Percentiles rank a stretch among this genome's conserved stretches.
Evolutionary conservation across 345 rosid genomes (phyloP).

Genomic region (Lepidium aucheri): DNA sequence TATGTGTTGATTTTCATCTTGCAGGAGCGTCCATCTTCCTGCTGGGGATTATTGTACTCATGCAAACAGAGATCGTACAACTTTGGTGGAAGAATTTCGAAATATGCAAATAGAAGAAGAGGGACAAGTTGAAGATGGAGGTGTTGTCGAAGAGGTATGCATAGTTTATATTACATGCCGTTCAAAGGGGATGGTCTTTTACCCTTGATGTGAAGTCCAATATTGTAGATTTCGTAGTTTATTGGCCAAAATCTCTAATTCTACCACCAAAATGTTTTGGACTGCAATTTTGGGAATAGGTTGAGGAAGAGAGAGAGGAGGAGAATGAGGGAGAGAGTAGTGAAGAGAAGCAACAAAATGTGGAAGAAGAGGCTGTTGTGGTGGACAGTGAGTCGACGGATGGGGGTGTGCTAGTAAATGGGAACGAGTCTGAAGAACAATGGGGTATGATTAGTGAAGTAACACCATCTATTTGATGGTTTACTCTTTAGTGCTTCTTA

Average conservation of each 20-base stretch:
- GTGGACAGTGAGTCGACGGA: slow-evolving; percentile 87
- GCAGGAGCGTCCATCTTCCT: slow-evolving; percentile 59
- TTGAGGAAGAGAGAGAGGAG: slow-evolving; percentile 14
- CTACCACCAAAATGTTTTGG: not conserved
- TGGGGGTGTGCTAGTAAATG: slow-evolving; percentile 80
- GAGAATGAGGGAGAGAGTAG: slow-evolving; percentile 61
- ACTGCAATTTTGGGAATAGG: not conserved
- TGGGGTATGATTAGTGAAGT: slow-evolving; percentile 93
- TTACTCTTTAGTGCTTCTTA: not conserved
- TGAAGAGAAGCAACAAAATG: slow-evolving; percentile 47
- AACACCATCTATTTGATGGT: slow-evolving; percentile 29
- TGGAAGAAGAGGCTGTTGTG: slow-evolving; percentile 83
- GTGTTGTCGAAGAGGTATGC: slow-evolving; percentile 56
- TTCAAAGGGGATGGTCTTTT: not conserved
- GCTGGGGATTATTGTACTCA: slow-evolving; percentile 53
- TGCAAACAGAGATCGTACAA: slow-evolving; percentile 47
- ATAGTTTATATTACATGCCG: not conserved
- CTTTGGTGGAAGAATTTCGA: slow-evolving; percentile 85
- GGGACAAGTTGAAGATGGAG: slow-evolving; percentile 64
- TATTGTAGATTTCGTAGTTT: not conserved
- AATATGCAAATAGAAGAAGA: slow-evolving; percentile 73
- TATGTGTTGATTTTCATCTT: slow-evolving; percentile 24
- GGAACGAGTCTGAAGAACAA: slow-evolving; percentile 87
- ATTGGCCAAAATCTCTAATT: not conserved
- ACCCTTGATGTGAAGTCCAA: not conserved